Conservation (phyloP, 192 early-diverging fungal species). For the Backusella tarrabulga region DNA sequence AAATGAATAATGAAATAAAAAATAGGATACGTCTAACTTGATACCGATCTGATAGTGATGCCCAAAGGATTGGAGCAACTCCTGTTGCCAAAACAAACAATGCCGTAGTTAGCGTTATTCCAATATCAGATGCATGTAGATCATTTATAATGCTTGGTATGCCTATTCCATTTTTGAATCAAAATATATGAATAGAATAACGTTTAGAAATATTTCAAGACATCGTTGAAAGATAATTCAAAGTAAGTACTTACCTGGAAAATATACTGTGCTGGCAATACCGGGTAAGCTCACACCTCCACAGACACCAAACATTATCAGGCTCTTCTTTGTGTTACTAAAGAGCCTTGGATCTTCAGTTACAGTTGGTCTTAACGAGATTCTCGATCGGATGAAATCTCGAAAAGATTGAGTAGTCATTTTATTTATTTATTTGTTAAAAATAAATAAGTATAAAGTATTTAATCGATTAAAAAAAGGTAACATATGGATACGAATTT, state of each 20-base stretch:
- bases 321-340: not conserved
- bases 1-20: slow-evolving; percentile 37
- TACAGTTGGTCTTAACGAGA: slow-evolving; percentile 8
- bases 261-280: slow-evolving; percentile 24
- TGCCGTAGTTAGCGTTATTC: slow-evolving; percentile 41
- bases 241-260: slow-evolving; percentile 17
- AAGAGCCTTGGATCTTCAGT: slow-evolving; percentile 12
- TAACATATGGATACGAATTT: too few species aligned
- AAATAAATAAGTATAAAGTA: too few species aligned
- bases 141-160: slow-evolving; percentile 37
- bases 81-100: slow-evolving; percentile 47
- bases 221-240: not conserved
- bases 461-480: too few species aligned
- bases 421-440: too few species aligned
- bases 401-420: not conserved
- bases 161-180: not conserved
- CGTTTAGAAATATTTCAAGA: slow-evolving; percentile 7
- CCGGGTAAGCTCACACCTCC: slow-evolving; percentile 16
- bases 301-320: slow-evolving; percentile 3
- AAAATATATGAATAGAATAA: not conserved
- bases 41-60: slow-evolving; percentile 43
- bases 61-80: slow-evolving; percentile 44
- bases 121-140: slow-evolving; percentile 34
- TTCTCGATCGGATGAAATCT: not conserved
- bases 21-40: slow-evolving; percentile 40